Evolutionary conservation across 2,329 filamentous ascomycete genomes (phyloP), one percentile per base, ranked within the genome.

Genomic region (Cladophialophora immunda): DNA sequence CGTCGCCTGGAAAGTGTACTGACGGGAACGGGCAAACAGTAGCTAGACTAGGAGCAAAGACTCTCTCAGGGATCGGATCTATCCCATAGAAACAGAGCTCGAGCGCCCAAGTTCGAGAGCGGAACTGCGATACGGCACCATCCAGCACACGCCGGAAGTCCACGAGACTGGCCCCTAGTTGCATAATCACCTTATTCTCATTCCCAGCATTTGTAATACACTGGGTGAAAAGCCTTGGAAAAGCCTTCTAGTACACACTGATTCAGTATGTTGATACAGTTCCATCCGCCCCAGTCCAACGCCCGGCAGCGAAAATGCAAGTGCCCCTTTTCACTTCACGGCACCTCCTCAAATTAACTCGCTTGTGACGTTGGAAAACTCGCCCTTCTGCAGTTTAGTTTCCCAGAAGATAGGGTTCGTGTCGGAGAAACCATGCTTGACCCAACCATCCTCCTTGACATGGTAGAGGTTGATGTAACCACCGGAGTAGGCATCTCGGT

Each of bases 381-480:
- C 95, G 80, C 94, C 94, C 88, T 97, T 97, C 80, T 97, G 91
- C 77, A 99, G 83, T 89, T 99, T 99, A 58, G 94, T 97, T 86
- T 97, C 91, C 95, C 95, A 99, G 90, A 99, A 99, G 78, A 98
- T 97, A 53, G 94, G 94, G 85, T 98, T 97, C 74, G 94, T 98
- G 81, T 99, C 95, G 73, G 85, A 93, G 87, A 99, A 99, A 70
- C 95, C 95, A 78, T 98, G 94, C 87, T 97, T 97, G 76, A 97
- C 94, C 95, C 95, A 99, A 75, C 95, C 95, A 71, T 93, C 91
- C 85, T 99, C 94, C 89, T 97, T 97, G 79, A 99, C 94, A 78
- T 99, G 95, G 83, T 99, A 99, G 78, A 98, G 79, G 84, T 99
- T 99, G 86, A 99, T 97, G 84, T 89, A 98, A 73, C 95, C 95